Conservation (phyloP, 371 early-diverging fungal genomes). For the Mucor racemosus region DNA sequence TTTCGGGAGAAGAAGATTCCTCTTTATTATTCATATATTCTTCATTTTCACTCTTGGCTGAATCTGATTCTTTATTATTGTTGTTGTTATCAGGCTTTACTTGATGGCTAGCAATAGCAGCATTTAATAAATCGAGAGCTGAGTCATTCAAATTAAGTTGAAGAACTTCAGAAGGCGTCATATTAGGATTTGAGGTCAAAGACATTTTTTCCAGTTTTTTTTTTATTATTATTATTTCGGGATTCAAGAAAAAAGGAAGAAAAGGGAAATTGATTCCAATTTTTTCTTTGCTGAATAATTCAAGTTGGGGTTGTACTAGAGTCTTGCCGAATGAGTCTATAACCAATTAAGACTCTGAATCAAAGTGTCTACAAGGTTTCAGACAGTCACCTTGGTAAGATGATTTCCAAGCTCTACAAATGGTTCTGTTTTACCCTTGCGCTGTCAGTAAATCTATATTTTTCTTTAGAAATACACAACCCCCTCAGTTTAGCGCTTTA, state of each 20-base stretch:
- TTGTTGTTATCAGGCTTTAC: slow-evolving; percentile 13
- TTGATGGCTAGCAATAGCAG: slow-evolving; percentile 42
- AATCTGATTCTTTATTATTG: not conserved
- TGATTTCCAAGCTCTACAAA: not conserved
- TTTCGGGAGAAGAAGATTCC: not conserved
- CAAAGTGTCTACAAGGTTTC: not conserved
- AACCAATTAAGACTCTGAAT: slow-evolving; percentile 2
- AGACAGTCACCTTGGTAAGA: slow-evolving; percentile 1
- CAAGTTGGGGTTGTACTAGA: not conserved
- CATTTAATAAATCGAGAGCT: slow-evolving; percentile 33
- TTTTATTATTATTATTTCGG: too few species aligned
- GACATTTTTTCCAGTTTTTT: slow-evolving; percentile 9
- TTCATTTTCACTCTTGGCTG: not conserved
- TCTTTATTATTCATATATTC: not conserved
- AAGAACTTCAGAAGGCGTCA: slow-evolving; percentile 22
- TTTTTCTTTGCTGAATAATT: slow-evolving; percentile 21
- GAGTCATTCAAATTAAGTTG: slow-evolving; percentile 25
- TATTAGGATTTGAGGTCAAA: slow-evolving; percentile 9
- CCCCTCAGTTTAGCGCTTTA: slow-evolving; percentile 2
- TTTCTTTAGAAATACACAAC: slow-evolving; percentile 2
- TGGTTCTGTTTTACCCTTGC: slow-evolving; percentile 21
- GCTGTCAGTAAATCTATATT: slow-evolving; percentile 9
- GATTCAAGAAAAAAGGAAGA: not conserved
- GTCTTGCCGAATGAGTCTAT: not conserved
- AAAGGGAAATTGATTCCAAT: not conserved